Evolutionary conservation across 345 rosid species (phyloP), one percentile per base, ranked within the genome.

Genomic region (Kandelia obovata): DNA sequence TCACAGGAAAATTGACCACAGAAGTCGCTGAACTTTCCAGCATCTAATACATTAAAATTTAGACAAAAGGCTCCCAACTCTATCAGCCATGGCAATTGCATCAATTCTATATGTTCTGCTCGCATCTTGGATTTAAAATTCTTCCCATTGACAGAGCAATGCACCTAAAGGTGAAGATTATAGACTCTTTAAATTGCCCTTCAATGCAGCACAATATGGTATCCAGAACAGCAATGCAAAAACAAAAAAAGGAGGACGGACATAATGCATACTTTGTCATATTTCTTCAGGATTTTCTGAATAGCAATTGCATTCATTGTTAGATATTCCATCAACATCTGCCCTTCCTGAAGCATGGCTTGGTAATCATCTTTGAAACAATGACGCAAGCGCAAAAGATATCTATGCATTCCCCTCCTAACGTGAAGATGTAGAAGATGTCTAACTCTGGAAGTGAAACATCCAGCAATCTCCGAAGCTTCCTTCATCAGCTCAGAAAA

Each of bases 51-150:
- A 68, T 75, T 57, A 37, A 82, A 85, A 77, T 95, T 91, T 76
- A 95, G 80, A 74, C 72, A 87, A 73, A 95, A 88, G 31, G 93
- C 99, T 71, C 97, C 99, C 73, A 95, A 74, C 75, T 95, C 99
- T 66, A 94, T 82, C 35, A 95, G 81, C 99, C 97, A 95, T 62
- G 99, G 99, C 11, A 92, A 94, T 46, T 89, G 99, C 83, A 95
- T 75, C 27, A 92, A 88, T 84, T 95, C 97, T 34, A 85, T 80
- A 58, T 91, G 96, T 64, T 88, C 93, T 0, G 92, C 89, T 73
- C 88, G 82, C 96, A 95, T 58, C 84, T 88, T 91, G 78, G 86
- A 80, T 68, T 83, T 92, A 75, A 95, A 92, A 26, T 87, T 86
- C 77, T 80, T 86, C 63, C 99, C 97, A 75, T 80, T 88, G 8